phyloP scores from a whole-genome alignment of 805 yeast species.

The Monosporozyma unispora region DNA sequence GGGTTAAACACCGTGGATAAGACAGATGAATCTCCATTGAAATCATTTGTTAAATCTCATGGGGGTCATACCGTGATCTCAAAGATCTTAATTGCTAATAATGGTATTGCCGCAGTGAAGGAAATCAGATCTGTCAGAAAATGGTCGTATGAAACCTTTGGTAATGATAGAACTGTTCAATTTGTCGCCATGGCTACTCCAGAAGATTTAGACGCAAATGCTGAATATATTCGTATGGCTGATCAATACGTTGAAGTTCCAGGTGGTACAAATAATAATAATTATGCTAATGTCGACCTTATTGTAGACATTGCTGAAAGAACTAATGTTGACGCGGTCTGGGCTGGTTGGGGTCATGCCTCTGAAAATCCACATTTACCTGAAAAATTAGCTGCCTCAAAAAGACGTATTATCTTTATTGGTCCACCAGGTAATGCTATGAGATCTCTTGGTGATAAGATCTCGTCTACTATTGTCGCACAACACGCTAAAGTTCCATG shows the following conservation, averaged over 20 bases:
- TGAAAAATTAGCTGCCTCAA: conserved; percentile 87
- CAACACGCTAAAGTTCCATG: conserved; percentile 98
- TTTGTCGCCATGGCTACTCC: conserved; percentile 99
- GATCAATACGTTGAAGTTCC: conserved; percentile 98
- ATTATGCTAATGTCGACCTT: conserved; percentile 94
- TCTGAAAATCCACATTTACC: conserved; percentile 97
- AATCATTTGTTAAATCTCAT: conserved; percentile 73
- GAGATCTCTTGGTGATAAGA: conserved; percentile 99
- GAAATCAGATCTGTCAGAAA: conserved; percentile 95
- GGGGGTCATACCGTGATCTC: conserved; percentile 94
- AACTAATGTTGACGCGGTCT: conserved; percentile 92
- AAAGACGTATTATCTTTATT: conserved; percentile 81
- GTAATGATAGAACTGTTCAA: conserved; percentile 85
- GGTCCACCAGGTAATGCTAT: conserved; percentile 99
- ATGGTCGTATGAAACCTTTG: conserved; percentile 99
- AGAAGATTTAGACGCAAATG: conserved; percentile 94
- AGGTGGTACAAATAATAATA: conserved; percentile 98
- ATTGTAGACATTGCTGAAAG: conserved; percentile 97
- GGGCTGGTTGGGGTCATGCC: conserved; percentile 99
- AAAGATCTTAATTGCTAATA: conserved; percentile 86
- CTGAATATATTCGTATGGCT: conserved; percentile 98
- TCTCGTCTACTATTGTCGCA: conserved; percentile 95
- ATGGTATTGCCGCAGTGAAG: conserved; percentile 98
- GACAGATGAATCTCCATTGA: conserved; percentile 71
- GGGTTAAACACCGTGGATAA: conserved; percentile 71